Evolutionary conservation across 768 basidiomycete genomes (phyloP), one percentile per base, ranked within the genome.

Genomic region (Amanita rimosa): DNA sequence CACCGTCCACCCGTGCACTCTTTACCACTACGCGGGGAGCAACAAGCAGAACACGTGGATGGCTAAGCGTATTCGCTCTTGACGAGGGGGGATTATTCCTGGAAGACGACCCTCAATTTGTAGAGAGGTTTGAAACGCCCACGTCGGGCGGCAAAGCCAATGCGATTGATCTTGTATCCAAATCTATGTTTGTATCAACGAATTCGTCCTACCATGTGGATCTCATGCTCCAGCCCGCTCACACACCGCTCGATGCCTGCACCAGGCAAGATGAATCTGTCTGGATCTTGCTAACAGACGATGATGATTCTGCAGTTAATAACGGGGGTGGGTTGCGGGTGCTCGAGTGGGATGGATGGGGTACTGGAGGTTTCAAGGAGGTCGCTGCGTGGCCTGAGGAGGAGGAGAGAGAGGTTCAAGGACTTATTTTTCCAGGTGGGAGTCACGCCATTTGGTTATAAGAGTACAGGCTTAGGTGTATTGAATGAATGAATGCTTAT

Each of bases 121-220:
- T 61, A 13, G 62, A 69, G 44, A 58, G 68, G 17, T 71, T 62
- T 52, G 64, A 76, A 50, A 74, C 74, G 0, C 63, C 65, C 1
- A 76, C 74, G 1, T 69, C 70, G 0, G 73, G 73, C 10, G 74
- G 76, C 1, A 75, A 72, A 60, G 76, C 76, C 10, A 69, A 76
- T 48, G 76, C 74, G 3, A 62, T 76, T 8, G 74, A 76, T 48
- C 48, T 76, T 5, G 52, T 64, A 5, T 48, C 62, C 6, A 73
- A 72, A 52, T 53, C 50, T 14, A 3, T 22, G 5, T 26, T 17
- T 14, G 27, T 16, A 8, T 19, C 22, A 16, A 33, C 26, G 4
- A 45, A 45, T 24, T n/a, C n/a, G 9, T 24, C 35, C 7, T 19
- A 26, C n/a, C 24, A 21, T 10, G 7, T 39, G 6, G 29, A 45